Evolutionary conservation across 176 grass and related monocot genomes (phyloP).

Genomic region (maize (Zea mays)): Zm-B73-REFERENCE-NAM-5.0 NC_050103.1:76372001-76372500

Average conservation of each 20-base stretch:
- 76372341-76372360: conserved; percentile 86
- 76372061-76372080: conserved; percentile 84
- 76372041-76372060: conserved; percentile 91
- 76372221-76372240: neutral
- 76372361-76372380: conserved; percentile 76
- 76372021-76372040: conserved; percentile 62
- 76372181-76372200: conserved; percentile 60
- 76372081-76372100: conserved; percentile 91
- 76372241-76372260: conserved; percentile 64
- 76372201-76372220: conserved; percentile 30
- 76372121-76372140: conserved; percentile 94
- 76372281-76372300: conserved; percentile 91
- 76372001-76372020: neutral
- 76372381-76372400: conserved; percentile 77
- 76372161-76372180: conserved; percentile 66
- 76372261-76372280: conserved; percentile 95
- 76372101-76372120: conserved; percentile 93
- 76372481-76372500: conserved; percentile 81
- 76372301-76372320: conserved; percentile 55
- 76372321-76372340: conserved; percentile 77
- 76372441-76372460: conserved; percentile 71
- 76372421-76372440: conserved; percentile 81
- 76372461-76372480: conserved; percentile 75
- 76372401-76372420: conserved; percentile 47
- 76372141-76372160: conserved; percentile 84